phyloP scores from a whole-genome alignment of 140 eudicot species.

The Erigeron philadelphicus region DNA sequence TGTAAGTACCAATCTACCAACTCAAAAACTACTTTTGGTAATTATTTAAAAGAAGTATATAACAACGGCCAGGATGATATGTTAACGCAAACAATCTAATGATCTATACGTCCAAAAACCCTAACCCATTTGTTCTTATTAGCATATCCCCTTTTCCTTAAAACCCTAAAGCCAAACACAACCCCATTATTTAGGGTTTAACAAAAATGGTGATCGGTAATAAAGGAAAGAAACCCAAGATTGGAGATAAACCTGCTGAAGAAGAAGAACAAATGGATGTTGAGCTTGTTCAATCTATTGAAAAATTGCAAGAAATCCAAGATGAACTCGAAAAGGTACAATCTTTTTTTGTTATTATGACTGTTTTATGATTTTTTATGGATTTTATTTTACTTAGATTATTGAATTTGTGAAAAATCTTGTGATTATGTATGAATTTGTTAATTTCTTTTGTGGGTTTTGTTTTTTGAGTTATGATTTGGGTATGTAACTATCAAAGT shows the following conservation, averaged over 20 bases:
- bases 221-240: conserved; percentile 44
- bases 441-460: background rate
- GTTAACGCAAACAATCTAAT: conserved; percentile 1
- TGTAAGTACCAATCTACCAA: too few species aligned
- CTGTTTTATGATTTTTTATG: background rate
- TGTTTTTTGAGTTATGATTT: background rate
- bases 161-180: conserved; percentile 29
- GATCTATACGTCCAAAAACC: conserved; percentile 17
- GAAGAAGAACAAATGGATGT: conserved; percentile 49
- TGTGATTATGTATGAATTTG: background rate
- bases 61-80: conserved; percentile 24
- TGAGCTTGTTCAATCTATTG: conserved; percentile 60
- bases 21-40: background rate
- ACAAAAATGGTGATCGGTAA: conserved; percentile 32
- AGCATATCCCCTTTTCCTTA: background rate
- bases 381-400: background rate
- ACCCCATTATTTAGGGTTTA: conserved; percentile 17
- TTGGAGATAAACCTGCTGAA: conserved; percentile 35
- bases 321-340: conserved; percentile 82
- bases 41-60: background rate
- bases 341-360: background rate
- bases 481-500: too few species aligned
- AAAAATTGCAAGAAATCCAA: conserved; percentile 75
- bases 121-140: conserved; percentile 17
- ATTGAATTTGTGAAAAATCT: background rate